A percentile compares a stretch with the other conserved stretches of the same genome.
Conservation (phyloP, 2,329 filamentous ascomycete species). For the Aphanoascus verrucosus region DNA sequence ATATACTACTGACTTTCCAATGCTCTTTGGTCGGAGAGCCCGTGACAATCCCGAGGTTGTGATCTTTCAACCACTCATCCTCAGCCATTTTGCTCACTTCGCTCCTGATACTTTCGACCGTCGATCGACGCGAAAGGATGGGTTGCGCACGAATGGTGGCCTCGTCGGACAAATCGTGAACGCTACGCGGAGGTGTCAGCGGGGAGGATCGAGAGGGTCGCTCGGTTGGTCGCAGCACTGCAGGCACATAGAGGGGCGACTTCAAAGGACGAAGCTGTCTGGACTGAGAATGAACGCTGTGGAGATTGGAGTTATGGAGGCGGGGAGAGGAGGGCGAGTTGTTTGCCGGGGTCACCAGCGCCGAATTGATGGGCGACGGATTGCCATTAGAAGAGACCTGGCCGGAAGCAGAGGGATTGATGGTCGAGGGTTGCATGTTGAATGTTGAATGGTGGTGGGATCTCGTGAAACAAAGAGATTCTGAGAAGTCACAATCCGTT, state of each 20-base stretch:
- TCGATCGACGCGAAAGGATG: conserved; percentile 30
- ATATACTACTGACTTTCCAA: conserved; percentile 47
- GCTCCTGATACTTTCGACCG: conserved; percentile 33
- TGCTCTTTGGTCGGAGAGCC: conserved; percentile 52
- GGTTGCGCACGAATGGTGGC: conserved; percentile 26
- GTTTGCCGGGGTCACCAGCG: conserved; percentile 43
- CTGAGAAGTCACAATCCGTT: background rate
- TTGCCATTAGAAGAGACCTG: conserved; percentile 33
- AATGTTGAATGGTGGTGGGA: background rate
- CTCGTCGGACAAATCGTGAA: conserved; percentile 45
- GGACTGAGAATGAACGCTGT: conserved; percentile 33
- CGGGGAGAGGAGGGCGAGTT: conserved; percentile 45
- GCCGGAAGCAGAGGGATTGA: conserved; percentile 17
- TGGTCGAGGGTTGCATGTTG: conserved; percentile 12
- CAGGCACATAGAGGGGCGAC: conserved; percentile 52
- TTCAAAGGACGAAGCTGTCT: conserved; percentile 51
- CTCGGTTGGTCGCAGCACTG: conserved; percentile 51
- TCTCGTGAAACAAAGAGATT: background rate
- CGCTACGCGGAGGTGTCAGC: conserved; percentile 43
- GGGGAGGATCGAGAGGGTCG: conserved; percentile 37
- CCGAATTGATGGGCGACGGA: conserved; percentile 37
- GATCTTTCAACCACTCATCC: conserved; percentile 43
- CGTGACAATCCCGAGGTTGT: conserved; percentile 46
- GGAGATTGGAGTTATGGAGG: conserved; percentile 26
- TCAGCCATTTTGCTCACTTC: conserved; percentile 40